These are phyloP conservation scores for Populus tomentosa DNA, from an alignment of 441 rosid species.

Conservation along the genomic window DNA sequence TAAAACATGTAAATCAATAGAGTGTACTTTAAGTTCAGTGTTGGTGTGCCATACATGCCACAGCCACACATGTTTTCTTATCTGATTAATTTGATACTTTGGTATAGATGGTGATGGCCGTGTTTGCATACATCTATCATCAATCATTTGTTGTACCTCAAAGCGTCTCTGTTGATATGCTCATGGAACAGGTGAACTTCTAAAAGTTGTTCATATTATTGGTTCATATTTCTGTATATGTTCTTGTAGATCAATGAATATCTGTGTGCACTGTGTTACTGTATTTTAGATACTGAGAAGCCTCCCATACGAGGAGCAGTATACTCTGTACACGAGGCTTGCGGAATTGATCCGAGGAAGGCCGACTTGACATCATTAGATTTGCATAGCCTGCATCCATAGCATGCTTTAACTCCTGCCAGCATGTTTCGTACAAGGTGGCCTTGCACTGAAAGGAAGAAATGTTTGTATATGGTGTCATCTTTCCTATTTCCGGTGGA, in stretches of 20 bases:
- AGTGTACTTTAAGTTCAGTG: not conserved
- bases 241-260: not conserved
- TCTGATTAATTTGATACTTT: not conserved
- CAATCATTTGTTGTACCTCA: constrained; percentile 67
- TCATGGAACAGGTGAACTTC: constrained; percentile 62
- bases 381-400: not conserved
- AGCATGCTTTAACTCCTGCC: not conserved
- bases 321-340: constrained; percentile 53
- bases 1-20: not conserved
- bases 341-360: constrained; percentile 61
- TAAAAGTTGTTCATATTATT: not conserved
- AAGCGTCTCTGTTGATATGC: constrained; percentile 56
- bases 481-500: constrained; percentile 11
- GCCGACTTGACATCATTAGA: constrained; percentile 27
- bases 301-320: constrained; percentile 72
- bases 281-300: constrained; percentile 47
- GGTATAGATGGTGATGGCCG: constrained; percentile 95
- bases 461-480: constrained; percentile 21
- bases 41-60: not conserved
- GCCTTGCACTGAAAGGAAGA: constrained; percentile 7
- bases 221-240: not conserved
- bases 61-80: not conserved
- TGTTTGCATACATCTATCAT: constrained; percentile 86
- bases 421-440: constrained; percentile 6
- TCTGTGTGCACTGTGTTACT: not conserved